phyloP scores from a whole-genome alignment of 2,329 filamentous ascomycete species.

The Lasiodiplodia hormozganensis region DNA sequence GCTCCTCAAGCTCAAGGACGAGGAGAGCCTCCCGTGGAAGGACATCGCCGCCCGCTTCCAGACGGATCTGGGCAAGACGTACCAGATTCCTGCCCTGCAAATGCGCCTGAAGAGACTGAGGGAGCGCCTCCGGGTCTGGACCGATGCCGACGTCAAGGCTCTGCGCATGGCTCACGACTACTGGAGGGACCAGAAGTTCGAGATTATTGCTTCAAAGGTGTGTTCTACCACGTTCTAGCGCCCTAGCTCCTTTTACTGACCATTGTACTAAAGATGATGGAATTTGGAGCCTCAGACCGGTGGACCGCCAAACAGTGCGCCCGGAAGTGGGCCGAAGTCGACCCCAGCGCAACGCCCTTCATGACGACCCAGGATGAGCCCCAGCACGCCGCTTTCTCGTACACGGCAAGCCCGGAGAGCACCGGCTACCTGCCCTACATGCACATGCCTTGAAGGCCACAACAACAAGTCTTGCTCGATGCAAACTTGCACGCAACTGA shows the following conservation, averaged over 20 bases:
- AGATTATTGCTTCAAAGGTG: slow-evolving; percentile 61
- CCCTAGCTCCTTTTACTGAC: neutral
- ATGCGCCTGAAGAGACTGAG: slow-evolving; percentile 62
- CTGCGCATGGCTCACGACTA: slow-evolving; percentile 59
- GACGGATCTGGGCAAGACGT: slow-evolving; percentile 55
- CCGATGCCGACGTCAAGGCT: slow-evolving; percentile 57
- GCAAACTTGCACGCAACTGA: slow-evolving; percentile 19
- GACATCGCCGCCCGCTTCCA: slow-evolving; percentile 60
- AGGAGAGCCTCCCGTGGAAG: slow-evolving; percentile 61
- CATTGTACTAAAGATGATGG: slow-evolving; percentile 55
- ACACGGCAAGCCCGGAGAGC: slow-evolving; percentile 47
- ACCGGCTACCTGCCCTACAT: slow-evolving; percentile 43
- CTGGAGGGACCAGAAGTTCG: slow-evolving; percentile 61
- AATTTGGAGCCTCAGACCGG: slow-evolving; percentile 57
- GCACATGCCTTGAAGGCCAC: slow-evolving; percentile 36
- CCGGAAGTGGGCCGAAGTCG: slow-evolving; percentile 59
- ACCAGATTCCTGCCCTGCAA: slow-evolving; percentile 60
- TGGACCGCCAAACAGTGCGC: slow-evolving; percentile 59
- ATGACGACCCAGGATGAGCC: slow-evolving; percentile 43
- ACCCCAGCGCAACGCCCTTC: slow-evolving; percentile 43
- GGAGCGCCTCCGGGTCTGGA: slow-evolving; percentile 60
- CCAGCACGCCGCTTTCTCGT: slow-evolving; percentile 29
- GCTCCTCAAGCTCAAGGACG: slow-evolving; percentile 59
- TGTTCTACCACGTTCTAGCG: neutral
- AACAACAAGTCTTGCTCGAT: slow-evolving; percentile 11